Base-by-base conservation (phyloP, 192 early-diverging fungal species). In the Radiomyces spectabilis region DNA sequence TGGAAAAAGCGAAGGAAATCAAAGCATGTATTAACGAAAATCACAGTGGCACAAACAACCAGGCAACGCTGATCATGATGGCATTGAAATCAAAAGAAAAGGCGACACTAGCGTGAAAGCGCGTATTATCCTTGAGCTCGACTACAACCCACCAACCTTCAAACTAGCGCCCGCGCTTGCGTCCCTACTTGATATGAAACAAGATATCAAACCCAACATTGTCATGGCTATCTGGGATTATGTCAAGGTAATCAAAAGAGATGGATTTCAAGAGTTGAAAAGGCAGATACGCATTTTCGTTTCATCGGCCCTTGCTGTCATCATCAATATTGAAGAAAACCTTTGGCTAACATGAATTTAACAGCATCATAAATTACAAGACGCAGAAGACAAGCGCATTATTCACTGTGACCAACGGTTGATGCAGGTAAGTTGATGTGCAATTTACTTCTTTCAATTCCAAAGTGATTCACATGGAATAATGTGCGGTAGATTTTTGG, bases 211-310 rank as follows among this genome's bases (percentile, higher is more conserved):
- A 27, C 62, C 79, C 5, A 79, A 80, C 32, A 84, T 94, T 39
- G 85, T 95, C 48, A 84, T 86, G 79, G 85, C 83, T 38, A 63
- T 98, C 41, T 96, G 94, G 94, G 89, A 98, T 65, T 98, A 98
- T 61, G 85, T 98, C 57, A 95, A 93, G 73, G 84, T 89, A 70
- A 50, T 8, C 27, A 33, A 4, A 15, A 19, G 7, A 10, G 33
- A 12, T 3, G 8, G 16, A 56, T 19, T 8, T 33, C n/a, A 55
- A 39, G 18, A 34, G 26, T 3, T 35, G 4, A 21, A 4, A 27
- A 1, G 2, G 2, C 31, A n/a, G n/a, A n/a, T n/a, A n/a, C n/a
- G n/a, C n/a, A n/a, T n/a, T n/a, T n/a, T n/a, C n/a, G n/a, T n/a
- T n/a, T n/a, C n/a, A n/a, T n/a, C n/a, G n/a, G n/a, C n/a, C n/a